Base-by-base conservation (phyloP, 306 rosid genomes). In the Inga leiocalycina region DNA sequence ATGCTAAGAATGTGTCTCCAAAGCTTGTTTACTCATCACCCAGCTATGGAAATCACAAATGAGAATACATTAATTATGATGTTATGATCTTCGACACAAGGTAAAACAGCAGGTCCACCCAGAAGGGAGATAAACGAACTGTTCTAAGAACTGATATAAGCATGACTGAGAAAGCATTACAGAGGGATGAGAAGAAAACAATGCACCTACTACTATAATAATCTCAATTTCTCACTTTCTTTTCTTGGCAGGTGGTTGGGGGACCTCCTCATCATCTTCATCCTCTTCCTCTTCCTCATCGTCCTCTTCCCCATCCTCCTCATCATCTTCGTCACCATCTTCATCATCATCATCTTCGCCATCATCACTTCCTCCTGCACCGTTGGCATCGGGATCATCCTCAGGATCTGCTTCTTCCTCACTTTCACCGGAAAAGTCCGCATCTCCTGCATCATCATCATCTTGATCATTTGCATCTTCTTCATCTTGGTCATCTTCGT, bases 241-340 rank as follows among this genome's bases (percentile, higher is more conserved):
- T 87, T 84, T 93, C 82, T 93, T 93, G 2, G 93, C 65, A 12
- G 98, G 97, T 61, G 98, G 98, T 85, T 90, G 88, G 19, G 85
- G 92, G 80, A 84, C 85, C 81, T 89, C 95, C 1, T 91, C 95
- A 0, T 91, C 97, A 0, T 92, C 91, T 11, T 71, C 76, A 0
- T 71, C 76, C 0, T 91, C 97, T 0, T 59, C 66, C 3, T 27
- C 30, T 27, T 89, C 95, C 0, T 85, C 94, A 0, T 85, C 92
- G 0, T 79, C 94, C 0, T 80, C 94, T 0, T 77, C 94, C 0
- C 65, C 93, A 0, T 67, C 92, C 0, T 81, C 92, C 0, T 83
- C 91, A 0, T 81, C 93, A 1, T 79, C 93, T 0, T 70, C 93
- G 0, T 43, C 91, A 1, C 20, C 84, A 0, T 27, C 85, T 0